Conservation (phyloP, 345 rosid genomes). For the Anacardium occidentale region DNA sequence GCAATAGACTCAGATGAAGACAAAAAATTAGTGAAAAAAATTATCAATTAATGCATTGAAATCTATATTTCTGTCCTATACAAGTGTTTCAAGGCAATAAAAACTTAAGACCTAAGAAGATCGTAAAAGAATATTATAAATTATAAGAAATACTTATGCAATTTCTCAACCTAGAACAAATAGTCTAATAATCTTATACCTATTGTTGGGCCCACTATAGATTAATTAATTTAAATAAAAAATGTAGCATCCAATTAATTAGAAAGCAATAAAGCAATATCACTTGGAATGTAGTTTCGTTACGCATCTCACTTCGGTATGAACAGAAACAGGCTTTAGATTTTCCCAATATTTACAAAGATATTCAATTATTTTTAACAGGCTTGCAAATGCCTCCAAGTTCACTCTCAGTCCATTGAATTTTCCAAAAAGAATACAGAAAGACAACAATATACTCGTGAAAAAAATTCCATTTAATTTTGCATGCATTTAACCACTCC, state of each 20-base stretch:
- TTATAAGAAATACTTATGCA: not conserved
- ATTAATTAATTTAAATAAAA: not conserved
- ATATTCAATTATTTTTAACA: not conserved
- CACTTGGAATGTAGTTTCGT: constrained; percentile 1
- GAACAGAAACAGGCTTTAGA: constrained; percentile 8
- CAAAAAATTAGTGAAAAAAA: not conserved
- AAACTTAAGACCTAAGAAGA: not conserved
- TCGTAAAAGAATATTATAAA: not conserved
- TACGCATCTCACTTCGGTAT: not conserved
- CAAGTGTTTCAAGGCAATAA: too few species aligned
- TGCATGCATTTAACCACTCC: constrained; percentile 17
- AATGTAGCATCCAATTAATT: constrained; percentile 5
- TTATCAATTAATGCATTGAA: not conserved
- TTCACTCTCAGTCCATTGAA: constrained; percentile 13
- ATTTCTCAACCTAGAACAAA: not conserved
- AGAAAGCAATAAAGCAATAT: not conserved
- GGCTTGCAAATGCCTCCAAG: constrained; percentile 11
- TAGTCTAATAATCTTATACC: not conserved
- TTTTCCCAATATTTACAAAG: constrained; percentile 3
- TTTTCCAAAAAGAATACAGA: constrained; percentile 9
- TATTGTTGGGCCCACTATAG: not conserved
- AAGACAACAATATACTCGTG: constrained; percentile 16
- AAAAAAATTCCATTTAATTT: constrained; percentile 13
- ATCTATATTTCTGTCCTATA: not conserved
- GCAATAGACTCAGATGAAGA: not conserved